Base-by-base conservation (phyloP, 306 rosid genomes). In the Quercus aquifolioides region DNA sequence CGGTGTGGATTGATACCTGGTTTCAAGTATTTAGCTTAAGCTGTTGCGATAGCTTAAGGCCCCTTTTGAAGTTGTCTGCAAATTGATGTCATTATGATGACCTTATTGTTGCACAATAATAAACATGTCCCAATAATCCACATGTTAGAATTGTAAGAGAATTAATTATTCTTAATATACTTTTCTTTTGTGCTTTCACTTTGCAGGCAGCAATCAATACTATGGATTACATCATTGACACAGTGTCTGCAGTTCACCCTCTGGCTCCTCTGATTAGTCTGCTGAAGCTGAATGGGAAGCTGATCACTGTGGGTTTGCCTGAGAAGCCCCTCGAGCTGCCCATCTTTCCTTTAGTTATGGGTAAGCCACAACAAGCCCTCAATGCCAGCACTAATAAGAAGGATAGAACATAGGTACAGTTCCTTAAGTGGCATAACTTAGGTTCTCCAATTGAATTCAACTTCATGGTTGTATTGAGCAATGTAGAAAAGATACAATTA, bases 211-310 rank as follows among this genome's bases (percentile, higher is more conserved):
- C 97, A 35, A n/a, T 80, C 65, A 94, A 91, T 57, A 91, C 92
- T 56, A 85, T 94, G 88, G 98, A 94, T 87, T 94, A 81, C 83
- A 92, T 94, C 81, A 88, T 94, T 55, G 97, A 92, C 86, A 94
- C 97, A 30, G 88, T 94, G 25, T 86, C 97, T 21, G 97, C 94
- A 20, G 85, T 81, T 75, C 98, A 94, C 81, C 71, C 97, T 28
- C 89, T 94, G 28, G 60, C 71, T 69, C 93, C 97, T 23, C 79
- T 94, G 71, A 84, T 94, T 52, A 87, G 88, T 79, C 90, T 94
- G 12, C 87, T 94, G 84, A 94, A 92, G 89, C 54, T 94, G 79
- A 92, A 94, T 51, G 98, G 97, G 75, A 94, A 94, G 77, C 87
- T 94, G 84, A 69, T 92, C 76, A 85, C 90, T 57, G 81, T 94